These are phyloP conservation scores for Simplicillium sp. DNA, from an alignment of 2,329 filamentous ascomycete species.

Conservation along the genomic window DNA sequence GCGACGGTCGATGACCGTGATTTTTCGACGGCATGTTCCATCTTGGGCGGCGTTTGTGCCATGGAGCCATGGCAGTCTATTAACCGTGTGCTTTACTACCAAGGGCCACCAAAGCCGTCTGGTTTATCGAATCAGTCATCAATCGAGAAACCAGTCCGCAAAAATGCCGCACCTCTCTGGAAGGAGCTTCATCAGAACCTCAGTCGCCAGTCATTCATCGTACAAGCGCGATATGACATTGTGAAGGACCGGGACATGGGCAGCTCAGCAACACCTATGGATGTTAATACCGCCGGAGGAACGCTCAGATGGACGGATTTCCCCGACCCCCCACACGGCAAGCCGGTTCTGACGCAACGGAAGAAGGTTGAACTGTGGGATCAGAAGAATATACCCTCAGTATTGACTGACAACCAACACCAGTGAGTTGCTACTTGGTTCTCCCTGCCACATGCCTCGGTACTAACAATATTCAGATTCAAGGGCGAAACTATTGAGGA, in stretches of 20 bases:
- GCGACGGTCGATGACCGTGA: conserved; percentile 41
- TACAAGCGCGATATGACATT: conserved; percentile 47
- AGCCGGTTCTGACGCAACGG: conserved; percentile 38
- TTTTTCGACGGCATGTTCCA: conserved; percentile 35
- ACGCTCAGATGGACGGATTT: conserved; percentile 50
- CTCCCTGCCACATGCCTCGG: rapidly evolving
- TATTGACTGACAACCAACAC: conserved; percentile 43
- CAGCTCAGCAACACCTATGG: conserved; percentile 16
- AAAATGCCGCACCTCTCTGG: conserved; percentile 33
- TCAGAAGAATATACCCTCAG: conserved; percentile 34
- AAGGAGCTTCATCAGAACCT: conserved; percentile 45
- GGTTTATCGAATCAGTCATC: conserved; percentile 33
- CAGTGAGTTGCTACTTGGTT: conserved; percentile 25
- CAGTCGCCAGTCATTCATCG: conserved; percentile 44
- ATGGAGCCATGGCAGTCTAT: conserved; percentile 42
- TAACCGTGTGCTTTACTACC: conserved; percentile 44
- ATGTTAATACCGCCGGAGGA: conserved; percentile 34
- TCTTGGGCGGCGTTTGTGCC: conserved; percentile 48
- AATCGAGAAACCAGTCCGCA: conserved; percentile 27
- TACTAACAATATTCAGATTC: conserved; percentile 27
- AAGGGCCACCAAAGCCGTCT: conserved; percentile 33
- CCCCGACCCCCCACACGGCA: conserved; percentile 43
- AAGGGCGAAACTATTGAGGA: conserved; percentile 45
- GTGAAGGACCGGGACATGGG: conserved; percentile 37
- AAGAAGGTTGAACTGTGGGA: conserved; percentile 48